A percentile compares a stretch with the other conserved stretches of the same genome.
phyloP scores from a whole-genome alignment of 805 yeast species.

The Spathaspora boniae region DNA sequence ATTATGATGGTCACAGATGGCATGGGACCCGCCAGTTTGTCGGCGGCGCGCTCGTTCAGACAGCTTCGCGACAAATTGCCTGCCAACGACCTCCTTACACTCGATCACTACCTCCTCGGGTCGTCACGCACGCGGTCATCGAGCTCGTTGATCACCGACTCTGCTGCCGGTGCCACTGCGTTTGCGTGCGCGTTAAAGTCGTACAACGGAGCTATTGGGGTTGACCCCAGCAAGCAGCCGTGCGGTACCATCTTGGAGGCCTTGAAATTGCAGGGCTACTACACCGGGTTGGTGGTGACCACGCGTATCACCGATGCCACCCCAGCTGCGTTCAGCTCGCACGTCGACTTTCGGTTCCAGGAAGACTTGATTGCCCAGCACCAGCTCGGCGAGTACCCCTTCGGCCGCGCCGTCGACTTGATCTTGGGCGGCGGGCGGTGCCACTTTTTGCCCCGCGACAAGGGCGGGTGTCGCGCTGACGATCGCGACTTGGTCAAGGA shows the following conservation, averaged over 20 bases:
- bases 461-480: conserved; percentile 71
- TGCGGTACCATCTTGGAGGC: conserved; percentile 90
- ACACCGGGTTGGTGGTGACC: conserved; percentile 89
- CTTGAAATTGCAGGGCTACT: conserved; percentile 72
- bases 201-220: conserved; percentile 92
- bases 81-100: conserved; percentile 50
- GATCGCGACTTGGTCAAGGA: conserved; percentile 62
- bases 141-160: conserved; percentile 78
- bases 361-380: conserved; percentile 87
- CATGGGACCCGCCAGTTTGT: conserved; percentile 89
- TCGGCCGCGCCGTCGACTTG: conserved; percentile 78
- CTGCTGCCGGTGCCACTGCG: conserved; percentile 98
- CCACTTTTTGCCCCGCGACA: conserved; percentile 59
- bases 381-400: conserved; percentile 75
- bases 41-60: conserved; percentile 71
- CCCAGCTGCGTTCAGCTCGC: conserved; percentile 86
- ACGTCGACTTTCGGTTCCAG: conserved; percentile 69
- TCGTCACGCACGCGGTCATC: conserved; percentile 81
- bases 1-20: conserved; percentile 92
- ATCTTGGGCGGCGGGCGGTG: conserved; percentile 92
- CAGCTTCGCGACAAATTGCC: conserved; percentile 57
- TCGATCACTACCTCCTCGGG: conserved; percentile 76
- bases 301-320: conserved; percentile 94
- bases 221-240: conserved; percentile 61
- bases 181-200: conserved; percentile 81